These are phyloP conservation scores for Asparagopsis taxiformis DNA, from an alignment of 31 red algal species.

Conservation along the genomic window DNA sequence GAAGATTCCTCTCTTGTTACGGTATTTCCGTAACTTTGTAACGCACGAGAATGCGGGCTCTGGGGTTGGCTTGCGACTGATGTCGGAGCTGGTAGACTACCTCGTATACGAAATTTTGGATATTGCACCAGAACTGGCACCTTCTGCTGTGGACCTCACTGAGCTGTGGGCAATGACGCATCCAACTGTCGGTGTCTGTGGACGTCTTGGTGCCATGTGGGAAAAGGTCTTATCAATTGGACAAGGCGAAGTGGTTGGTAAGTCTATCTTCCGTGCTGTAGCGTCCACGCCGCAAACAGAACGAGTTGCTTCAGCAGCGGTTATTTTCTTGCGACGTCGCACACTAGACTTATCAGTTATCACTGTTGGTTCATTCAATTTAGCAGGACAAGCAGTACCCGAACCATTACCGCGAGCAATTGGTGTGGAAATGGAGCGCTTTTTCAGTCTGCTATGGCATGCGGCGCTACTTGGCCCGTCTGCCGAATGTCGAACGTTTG, in stretches of 20 bases:
- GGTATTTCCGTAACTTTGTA: slow-evolving; percentile 56
- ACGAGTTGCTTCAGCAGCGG: slow-evolving; percentile 68
- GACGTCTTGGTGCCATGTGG: slow-evolving; percentile 64
- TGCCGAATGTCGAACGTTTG: slow-evolving; percentile 64
- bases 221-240: slow-evolving; percentile 66
- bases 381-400: slow-evolving; percentile 41
- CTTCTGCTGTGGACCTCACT: slow-evolving; percentile 63
- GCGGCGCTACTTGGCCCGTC: slow-evolving; percentile 62
- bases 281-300: slow-evolving; percentile 39
- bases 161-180: slow-evolving; percentile 78
- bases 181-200: slow-evolving; percentile 58
- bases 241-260: slow-evolving; percentile 44
- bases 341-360: slow-evolving; percentile 72
- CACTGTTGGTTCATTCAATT: slow-evolving; percentile 33
- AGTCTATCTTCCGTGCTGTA: slow-evolving; percentile 52
- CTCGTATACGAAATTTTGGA: slow-evolving; percentile 74
- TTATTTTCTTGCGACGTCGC: slow-evolving; percentile 66
- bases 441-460: slow-evolving; percentile 75
- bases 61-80: slow-evolving; percentile 52
- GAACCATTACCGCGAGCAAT: slow-evolving; percentile 67
- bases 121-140: slow-evolving; percentile 52
- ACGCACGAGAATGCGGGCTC: slow-evolving; percentile 40
- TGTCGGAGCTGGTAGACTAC: slow-evolving; percentile 57
- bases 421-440: slow-evolving; percentile 73
- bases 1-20: slow-evolving; percentile 37